Conservation (phyloP, 2,329 filamentous ascomycete species). For the Sodiomyces alkalinus region DNA sequence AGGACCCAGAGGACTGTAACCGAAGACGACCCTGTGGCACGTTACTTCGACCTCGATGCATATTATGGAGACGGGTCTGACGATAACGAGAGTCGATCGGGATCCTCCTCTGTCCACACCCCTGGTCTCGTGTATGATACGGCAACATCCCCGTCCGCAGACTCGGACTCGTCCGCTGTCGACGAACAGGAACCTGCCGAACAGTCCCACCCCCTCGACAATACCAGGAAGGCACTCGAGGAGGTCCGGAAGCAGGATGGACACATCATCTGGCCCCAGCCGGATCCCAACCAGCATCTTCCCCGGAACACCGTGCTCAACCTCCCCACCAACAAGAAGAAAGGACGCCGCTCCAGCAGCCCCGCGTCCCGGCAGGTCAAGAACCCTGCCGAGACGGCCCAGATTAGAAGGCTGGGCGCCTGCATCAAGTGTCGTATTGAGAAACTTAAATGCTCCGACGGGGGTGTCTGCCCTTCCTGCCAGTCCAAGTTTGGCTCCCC, state of each 20-base stretch:
- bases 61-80: conserved; percentile 2
- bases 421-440: conserved; percentile 5
- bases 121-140: conserved; percentile 1
- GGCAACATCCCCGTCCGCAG: conserved; percentile 1
- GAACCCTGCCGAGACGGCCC: conserved; percentile 3
- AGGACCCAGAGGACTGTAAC: too few species aligned
- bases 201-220: neutral
- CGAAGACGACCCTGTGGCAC: conserved; percentile 2
- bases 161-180: conserved; percentile 2
- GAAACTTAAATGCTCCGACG: conserved; percentile 2
- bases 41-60: conserved; percentile 3
- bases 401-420: conserved; percentile 3
- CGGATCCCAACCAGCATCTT: conserved; percentile 1
- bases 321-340: conserved; percentile 2
- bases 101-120: conserved; percentile 2
- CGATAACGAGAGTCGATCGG: conserved; percentile 1
- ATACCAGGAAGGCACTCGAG: conserved; percentile 1
- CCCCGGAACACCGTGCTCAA: conserved; percentile 2
- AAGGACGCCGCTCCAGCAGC: conserved; percentile 1
- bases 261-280: conserved; percentile 2
- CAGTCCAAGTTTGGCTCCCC: conserved; percentile 1
- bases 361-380: conserved; percentile 3
- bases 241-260: conserved; percentile 2
- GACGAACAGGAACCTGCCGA: neutral
- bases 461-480: conserved; percentile 2